Base-by-base conservation (phyloP, 2,329 filamentous ascomycete genomes). In the Ophiostoma populinum region DNA sequence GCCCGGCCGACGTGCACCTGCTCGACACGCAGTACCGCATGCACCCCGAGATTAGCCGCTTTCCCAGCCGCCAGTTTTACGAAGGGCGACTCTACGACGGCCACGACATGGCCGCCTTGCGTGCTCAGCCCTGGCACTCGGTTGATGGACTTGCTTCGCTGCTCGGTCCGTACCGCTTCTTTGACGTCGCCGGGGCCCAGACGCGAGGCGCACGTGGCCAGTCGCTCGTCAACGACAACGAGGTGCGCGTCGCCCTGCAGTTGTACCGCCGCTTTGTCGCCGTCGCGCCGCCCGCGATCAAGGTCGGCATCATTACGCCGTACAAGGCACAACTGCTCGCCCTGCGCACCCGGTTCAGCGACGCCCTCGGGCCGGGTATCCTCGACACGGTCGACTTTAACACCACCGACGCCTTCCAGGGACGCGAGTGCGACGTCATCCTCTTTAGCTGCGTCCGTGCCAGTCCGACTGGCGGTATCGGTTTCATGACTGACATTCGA, bases 1-100 rank as follows among this genome's bases (percentile, higher is more conserved):
- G 87, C 47, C 81, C 83, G 1, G 63, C 80, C 21, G 79, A 92
- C 44, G 75, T 98, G 12, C 87, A 98, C 59, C 65, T 98, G 18
- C 71, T 98, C n/a, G 87, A 95, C 51, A 90, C 80, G 37, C 90
- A 98, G 51, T 98, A 98, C 53, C 90, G 90, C 56, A 98, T 98
- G 92, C 90, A 98, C 57, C 90, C 92, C 0, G 82, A 90, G 45
- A 98, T 98, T 52, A 93, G 85, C 54, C 55, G 63, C 35, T 98
- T 94, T 54, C 90, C 92, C 2, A 93, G 85, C 53, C 62, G 68
- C 46, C 78, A 86, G 34, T 98, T 98, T 58, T 98, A 98, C 57
- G 83, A 95, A 51, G 75, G 81, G 19, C 72, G 75, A 43, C 70
- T 98, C 9, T 63, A 86, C 43, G 85, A 98, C 53, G 90, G 92